These are phyloP conservation scores for Brettanomyces anomalus DNA, from an alignment of 805 yeast genomes.

Conservation along the genomic window DNA sequence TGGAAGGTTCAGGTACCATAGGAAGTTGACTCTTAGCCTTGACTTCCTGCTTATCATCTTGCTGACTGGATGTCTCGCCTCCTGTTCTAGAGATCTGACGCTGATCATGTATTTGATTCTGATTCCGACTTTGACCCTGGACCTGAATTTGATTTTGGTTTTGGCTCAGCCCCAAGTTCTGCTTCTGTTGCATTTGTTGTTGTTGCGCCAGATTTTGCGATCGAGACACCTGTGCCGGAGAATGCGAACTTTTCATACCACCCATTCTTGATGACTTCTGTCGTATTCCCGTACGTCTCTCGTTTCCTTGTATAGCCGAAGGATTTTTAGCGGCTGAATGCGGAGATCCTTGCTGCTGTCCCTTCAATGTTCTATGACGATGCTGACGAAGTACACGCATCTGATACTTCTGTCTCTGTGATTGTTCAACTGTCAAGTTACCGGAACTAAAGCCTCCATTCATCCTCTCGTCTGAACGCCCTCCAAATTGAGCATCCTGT, in stretches of 20 bases:
- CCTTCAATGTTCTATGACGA: neutral
- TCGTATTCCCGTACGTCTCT: neutral
- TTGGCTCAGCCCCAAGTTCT: neutral
- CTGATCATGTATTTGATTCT: constrained; percentile 1
- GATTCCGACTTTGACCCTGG: neutral
- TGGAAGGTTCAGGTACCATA: neutral
- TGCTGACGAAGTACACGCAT: neutral
- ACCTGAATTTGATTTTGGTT: neutral
- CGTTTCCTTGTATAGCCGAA: too few relatives aligned
- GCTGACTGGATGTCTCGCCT: neutral
- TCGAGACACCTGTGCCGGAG: neutral
- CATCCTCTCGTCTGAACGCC: too few relatives aligned
- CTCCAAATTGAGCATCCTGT: neutral
- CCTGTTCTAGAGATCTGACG: neutral
- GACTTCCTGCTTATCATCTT: neutral
- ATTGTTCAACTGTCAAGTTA: neutral
- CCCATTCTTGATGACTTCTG: neutral
- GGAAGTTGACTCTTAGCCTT: neutral
- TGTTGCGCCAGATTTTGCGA: constrained; percentile 7
- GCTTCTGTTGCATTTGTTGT: constrained; percentile 5
- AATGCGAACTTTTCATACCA: neutral
- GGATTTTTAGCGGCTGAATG: too few relatives aligned
- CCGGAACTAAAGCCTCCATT: too few relatives aligned
- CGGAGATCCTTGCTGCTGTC: neutral
- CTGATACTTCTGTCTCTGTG: neutral